Conservation (phyloP, 805 yeast genomes). For the Candida verbasci region DNA sequence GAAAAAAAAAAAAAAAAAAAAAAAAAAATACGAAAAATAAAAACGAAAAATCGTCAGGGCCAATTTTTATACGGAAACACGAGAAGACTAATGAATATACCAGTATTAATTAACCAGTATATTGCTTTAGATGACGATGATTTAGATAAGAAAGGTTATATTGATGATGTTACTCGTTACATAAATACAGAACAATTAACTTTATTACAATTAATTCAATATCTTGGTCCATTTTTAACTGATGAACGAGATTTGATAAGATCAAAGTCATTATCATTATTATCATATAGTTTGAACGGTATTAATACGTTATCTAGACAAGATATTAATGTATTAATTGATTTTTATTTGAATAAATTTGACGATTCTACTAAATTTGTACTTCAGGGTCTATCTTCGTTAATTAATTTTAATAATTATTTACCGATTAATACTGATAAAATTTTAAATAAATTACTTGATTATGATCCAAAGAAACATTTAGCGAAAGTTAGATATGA, state of each 20-base stretch:
- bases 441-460: conserved; percentile 32
- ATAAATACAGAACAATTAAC: conserved; percentile 21
- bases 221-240: conserved; percentile 59
- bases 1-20: not conserved
- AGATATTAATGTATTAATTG: conserved; percentile 46
- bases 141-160: conserved; percentile 13
- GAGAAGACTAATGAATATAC: conserved; percentile 14
- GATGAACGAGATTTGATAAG: conserved; percentile 54
- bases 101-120: conserved; percentile 34
- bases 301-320: conserved; percentile 33
- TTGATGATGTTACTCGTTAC: conserved; percentile 19
- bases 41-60: too few species aligned
- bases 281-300: conserved; percentile 30
- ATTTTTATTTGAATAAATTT: conserved; percentile 62
- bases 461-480: conserved; percentile 53
- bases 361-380: conserved; percentile 61
- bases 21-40: conserved; percentile 1
- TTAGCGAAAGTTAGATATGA: conserved; percentile 60
- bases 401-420: conserved; percentile 52
- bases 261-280: conserved; percentile 40
- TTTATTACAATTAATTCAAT: conserved; percentile 51
- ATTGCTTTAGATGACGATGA: conserved; percentile 28
- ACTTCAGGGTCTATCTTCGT: conserved; percentile 48
- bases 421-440: conserved; percentile 26
- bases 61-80: too few species aligned